Evolutionary conservation across 495 filamentous ascomycete species (phyloP), one percentile per base, ranked within the genome.

Genomic region (Copromyces sp.): DNA sequence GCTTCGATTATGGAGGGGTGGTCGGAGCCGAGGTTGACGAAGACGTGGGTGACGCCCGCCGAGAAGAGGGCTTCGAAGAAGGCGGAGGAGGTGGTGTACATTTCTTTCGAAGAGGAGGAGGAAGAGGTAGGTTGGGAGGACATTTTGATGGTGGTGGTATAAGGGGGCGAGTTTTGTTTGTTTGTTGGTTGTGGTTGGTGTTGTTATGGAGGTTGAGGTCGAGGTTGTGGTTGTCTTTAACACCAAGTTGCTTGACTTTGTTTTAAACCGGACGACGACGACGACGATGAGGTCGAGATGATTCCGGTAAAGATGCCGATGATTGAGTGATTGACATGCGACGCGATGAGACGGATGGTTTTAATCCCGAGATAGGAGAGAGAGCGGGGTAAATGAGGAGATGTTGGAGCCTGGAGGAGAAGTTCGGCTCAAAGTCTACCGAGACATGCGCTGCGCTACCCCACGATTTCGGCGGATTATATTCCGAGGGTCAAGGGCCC

Each of bases 21-120:
- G 79, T 97, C 94, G n/a, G 93, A 94, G 42, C 95, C 95, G 17
- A 98, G 86, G 78, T 98, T 98, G 69, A 97, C 95, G 77, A 97
- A 97, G 85, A 90, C 92, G 84, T 97, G 89, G 61, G 89, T 90
- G 45, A 98, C 88, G 59, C 95, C 95, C 53, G 93, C 93, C 70
- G 95, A 93, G 93, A 93, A 97, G 47, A 98, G 82, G 29, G 93
- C 93, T 86, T 98, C 95, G 77, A 98, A 97, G 81, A 98, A 97
- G 78, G 94, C 95, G 79, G 92, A 83, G 24, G 84, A 85, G 17
- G 70, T 81, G 14, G 84, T 86, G 74, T 86, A 86, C 84, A 85
- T 86, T 16, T 73, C 77, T 75, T 78, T 72, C 5, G 65, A 39
- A 2, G 42, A 32, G 0, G 53, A 61, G 0, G 53, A 16, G 6